Evolutionary conservation across 1,284 basidiomycete species (phyloP).

Genomic region (Puccinia coronata): DNA sequence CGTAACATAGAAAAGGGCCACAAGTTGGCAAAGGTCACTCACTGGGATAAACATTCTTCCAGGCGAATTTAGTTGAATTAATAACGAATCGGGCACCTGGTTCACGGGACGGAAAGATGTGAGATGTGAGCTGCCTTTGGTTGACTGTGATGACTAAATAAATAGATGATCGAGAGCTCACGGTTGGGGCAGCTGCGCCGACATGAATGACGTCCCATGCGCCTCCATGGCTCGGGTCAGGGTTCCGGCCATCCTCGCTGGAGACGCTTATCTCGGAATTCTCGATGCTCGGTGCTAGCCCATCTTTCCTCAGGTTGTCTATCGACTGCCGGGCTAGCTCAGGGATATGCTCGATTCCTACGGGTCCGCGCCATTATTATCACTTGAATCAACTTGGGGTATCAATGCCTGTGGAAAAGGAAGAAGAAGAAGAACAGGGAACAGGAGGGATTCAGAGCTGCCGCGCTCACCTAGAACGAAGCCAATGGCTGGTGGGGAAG

Average conservation of each 20-base stretch:
- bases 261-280: conserved; percentile 67
- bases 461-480: conserved; percentile 50
- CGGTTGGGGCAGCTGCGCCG: conserved; percentile 78
- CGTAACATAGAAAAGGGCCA: not conserved
- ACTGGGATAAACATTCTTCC: conserved; percentile 95
- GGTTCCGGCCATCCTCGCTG: conserved; percentile 77
- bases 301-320: conserved; percentile 71
- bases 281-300: conserved; percentile 65
- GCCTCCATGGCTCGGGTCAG: conserved; percentile 61
- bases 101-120: not conserved
- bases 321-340: conserved; percentile 73
- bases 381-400: not conserved
- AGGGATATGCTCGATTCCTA: conserved; percentile 89
- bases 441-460: conserved; percentile 55
- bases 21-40: conserved; percentile 63
- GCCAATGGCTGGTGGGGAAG: not conserved
- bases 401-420: too few relatives aligned
- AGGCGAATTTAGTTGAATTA: conserved; percentile 77
- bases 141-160: not conserved
- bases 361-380: conserved; percentile 63
- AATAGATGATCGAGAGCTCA: conserved; percentile 42
- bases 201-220: conserved; percentile 91
- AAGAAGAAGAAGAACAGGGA: conserved; percentile 55
- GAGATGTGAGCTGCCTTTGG: too few relatives aligned
- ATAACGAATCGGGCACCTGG: conserved; percentile 68